Base-by-base conservation (phyloP, 2,329 filamentous ascomycete genomes). In the Aureobasidium sp. region DNA sequence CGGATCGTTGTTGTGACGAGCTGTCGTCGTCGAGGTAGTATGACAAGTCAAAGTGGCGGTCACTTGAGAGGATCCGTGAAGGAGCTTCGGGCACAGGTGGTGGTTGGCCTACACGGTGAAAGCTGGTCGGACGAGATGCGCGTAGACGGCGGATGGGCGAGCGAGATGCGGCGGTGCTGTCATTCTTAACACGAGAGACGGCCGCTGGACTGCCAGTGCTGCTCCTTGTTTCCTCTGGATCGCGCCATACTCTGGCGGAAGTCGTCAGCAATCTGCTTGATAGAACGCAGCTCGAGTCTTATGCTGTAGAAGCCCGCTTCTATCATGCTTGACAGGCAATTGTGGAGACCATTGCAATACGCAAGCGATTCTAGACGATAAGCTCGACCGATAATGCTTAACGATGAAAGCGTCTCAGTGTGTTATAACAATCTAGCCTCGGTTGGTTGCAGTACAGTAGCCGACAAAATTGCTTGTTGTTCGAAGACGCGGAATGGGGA, bases 101-200 rank as follows among this genome's bases (percentile, higher is more conserved):
- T 13, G 58, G 48, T 34, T 50, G 57, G 13, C 36, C 34, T 8
- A 51, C 13, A 12, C 57, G 47, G 9, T 41, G 9, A 32, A 37
- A 37, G 23, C 29, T 47, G 10, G 29, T 34, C 13, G 32, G 55
- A 41, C 44, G 56, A 13, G 44, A 39, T 15, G 56, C 56, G 17
- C 56, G 56, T 32, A 59, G 68, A 63, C 84, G 81, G 64, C 84
- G 81, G 68, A 87, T 86, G 46, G 81, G 73, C 42, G 82, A 85
- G 69, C 84, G 81, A 61, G 79, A 74, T 62, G 76, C 70, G 51
- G 81, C 81, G 62, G 79, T 79, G 41, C 78, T 72, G 68, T 86
- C 83, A 65, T 70, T 72, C 70, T 84, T 84, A 65, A 76, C 70
- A 58, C 76, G 71, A 63, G 76, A 73, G 41, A 77, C 76, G 64